Conservation (phyloP, 768 basidiomycete species). For the Lactarius trivialis region DNA sequence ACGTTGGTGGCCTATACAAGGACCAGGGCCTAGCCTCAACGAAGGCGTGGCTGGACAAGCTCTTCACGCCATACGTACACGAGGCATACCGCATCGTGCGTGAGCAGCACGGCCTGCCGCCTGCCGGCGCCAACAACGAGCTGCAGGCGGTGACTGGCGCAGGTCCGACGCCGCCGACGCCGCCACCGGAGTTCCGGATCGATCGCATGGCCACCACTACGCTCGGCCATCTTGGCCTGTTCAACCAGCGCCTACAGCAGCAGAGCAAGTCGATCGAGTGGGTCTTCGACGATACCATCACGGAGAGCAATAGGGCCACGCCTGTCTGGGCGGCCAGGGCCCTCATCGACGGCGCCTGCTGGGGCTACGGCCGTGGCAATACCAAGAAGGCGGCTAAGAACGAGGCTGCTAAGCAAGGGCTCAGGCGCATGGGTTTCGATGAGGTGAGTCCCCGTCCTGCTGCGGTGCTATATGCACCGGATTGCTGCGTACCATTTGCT, state of each 20-base stretch:
- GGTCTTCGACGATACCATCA: constrained; percentile 49
- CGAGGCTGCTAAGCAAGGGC: constrained; percentile 72
- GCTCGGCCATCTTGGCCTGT: constrained; percentile 66
- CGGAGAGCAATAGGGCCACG: constrained; percentile 52
- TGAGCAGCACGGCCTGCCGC: constrained; percentile 56
- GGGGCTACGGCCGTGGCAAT: constrained; percentile 58
- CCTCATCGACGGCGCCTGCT: constrained; percentile 51
- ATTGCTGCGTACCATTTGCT: not conserved
- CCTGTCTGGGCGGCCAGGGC: constrained; percentile 70
- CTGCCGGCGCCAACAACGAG: constrained; percentile 32
- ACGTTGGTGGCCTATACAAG: constrained; percentile 68
- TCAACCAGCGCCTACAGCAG: constrained; percentile 73
- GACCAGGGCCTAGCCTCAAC: constrained; percentile 60
- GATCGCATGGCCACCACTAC: constrained; percentile 25
- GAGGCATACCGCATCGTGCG: constrained; percentile 61
- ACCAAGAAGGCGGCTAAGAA: constrained; percentile 78
- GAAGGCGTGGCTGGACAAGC: constrained; percentile 50
- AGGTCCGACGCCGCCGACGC: constrained; percentile 19
- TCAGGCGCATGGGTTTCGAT: constrained; percentile 50
- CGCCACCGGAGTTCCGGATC: constrained; percentile 8
- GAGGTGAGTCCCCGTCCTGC: constrained; percentile 31
- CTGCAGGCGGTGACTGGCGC: constrained; percentile 25
- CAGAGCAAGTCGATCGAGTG: constrained; percentile 55
- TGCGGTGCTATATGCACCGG: not conserved
- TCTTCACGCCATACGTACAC: constrained; percentile 57